Base-by-base conservation (phyloP, 257 asterid genomes). In the Petunia secreta region DNA sequence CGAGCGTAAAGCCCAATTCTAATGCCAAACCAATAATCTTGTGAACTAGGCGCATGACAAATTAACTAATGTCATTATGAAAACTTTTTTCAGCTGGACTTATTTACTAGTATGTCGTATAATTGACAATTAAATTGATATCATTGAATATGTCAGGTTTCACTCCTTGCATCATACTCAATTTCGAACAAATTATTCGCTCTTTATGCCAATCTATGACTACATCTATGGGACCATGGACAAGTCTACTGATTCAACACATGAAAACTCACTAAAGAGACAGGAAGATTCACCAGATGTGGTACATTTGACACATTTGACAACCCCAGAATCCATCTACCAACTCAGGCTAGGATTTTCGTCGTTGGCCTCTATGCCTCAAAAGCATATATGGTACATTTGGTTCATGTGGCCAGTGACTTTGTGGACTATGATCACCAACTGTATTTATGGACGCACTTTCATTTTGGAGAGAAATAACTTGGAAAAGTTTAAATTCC, bases 111-210 rank as follows among this genome's bases (percentile, higher is more conserved):
- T 65, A 36, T 41, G 4, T 53, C 52, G 53, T 53, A 54, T 37
- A 38, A 53, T 25, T 74, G 46, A 75, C 64, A 52, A 52, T 36
- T 75, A 34, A n/a, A 44, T 44, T 69, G 62, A 43, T 75, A 40
- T 53, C 66, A 10, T 64, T 34, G 50, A 62, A 6, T 4, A 25
- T 3, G 58, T 62, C 87, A 91, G 96, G 88, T 91, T 79, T 76
- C 93, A 89, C 86, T 91, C 96, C 3, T 53, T 91, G 80, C 93
- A 91, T 52, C 96, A 91, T 73, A 91, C 96, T n/a, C 93, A 84
- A 13, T 91, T 91, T 14, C 86, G 96, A 16, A 91, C 92, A 2
- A 89, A 91, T 69, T 90, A 91, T 40, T 83, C 89, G 3, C 74
- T 91, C 59, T 91, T 91, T 89, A 89, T 91, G 93, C 93, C 95